Base-by-base conservation (phyloP, 2,329 filamentous ascomycete genomes). In the Sordariomycetes sp. region DNA sequence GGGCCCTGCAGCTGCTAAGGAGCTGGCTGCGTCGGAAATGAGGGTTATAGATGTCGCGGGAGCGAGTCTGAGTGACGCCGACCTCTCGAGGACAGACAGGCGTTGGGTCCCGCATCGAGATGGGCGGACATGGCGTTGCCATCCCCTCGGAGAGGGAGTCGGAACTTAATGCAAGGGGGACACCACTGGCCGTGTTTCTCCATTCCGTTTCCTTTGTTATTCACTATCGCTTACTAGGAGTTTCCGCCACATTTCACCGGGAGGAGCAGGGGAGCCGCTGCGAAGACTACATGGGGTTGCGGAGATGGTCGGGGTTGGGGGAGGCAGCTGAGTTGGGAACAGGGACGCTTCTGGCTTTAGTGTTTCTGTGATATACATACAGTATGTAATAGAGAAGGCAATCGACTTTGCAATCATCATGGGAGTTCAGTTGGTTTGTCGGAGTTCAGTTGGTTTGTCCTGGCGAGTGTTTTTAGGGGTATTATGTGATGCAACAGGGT, bases 1-100 rank as follows among this genome's bases (percentile, higher is more conserved):
- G 80, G 80, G 22, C 74, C 76, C 60, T 85, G 81, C 71, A 77
- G 75, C 65, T 85, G 81, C 72, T 85, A 78, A 65, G 65, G 34
- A 55, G n/a, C 18, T 14, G 40, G 18, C 18, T 14, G 7, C 28
- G 8, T 32, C 28, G 28, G 28, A 32, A 8, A 32, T 32, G 28
- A 32, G 4, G 4, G 28, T 8, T 32, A 32, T 32, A 32, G 28
- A 32, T 4, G 28, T 32, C 4, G 8, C 28, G 8, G 28, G 28
- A 4, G 28, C 28, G 8, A 32, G 8, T 32, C 28, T 32, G 28
- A 46, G 40, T 16, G 14, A 7, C 18, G n/a, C 40, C 6, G 8
- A 16, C n/a, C 16, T 18, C 40, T 7, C 6, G 5, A n/a, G 3
- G 40, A 46, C 40, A 16, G 40, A 46, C 40, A 46, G 40, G 40